Evolutionary conservation across 1,139 yeast genomes (phyloP).

Genomic region (Blastobotrys proliferans): DNA sequence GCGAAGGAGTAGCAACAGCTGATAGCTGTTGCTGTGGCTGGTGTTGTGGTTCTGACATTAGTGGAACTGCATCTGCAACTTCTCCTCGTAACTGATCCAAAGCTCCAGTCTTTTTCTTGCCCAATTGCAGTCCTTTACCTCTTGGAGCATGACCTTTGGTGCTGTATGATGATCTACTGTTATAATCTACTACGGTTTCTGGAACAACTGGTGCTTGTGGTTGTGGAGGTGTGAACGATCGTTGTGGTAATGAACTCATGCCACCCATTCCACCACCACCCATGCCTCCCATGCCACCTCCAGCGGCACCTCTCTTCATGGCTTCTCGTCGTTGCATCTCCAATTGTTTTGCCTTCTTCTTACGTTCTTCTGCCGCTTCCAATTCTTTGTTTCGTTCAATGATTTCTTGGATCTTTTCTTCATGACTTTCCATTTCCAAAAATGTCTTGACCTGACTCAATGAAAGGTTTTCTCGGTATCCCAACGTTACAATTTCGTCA

Average conservation of each 20-base stretch:
- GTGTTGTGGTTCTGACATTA: slow-evolving; percentile 14
- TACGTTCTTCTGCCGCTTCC: slow-evolving; percentile 96
- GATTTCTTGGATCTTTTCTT: slow-evolving; percentile 96
- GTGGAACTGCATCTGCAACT: slow-evolving; percentile 37
- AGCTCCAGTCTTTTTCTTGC: slow-evolving; percentile 48
- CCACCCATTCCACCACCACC: slow-evolving; percentile 12
- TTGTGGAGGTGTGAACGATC: slow-evolving; percentile 15
- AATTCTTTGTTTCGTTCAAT: slow-evolving; percentile 95
- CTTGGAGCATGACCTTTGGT: slow-evolving; percentile 35
- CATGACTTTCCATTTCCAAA: slow-evolving; percentile 97
- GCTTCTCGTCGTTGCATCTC: slow-evolving; percentile 72
- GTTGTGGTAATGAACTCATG: neutral
- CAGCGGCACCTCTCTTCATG: slow-evolving; percentile 47
- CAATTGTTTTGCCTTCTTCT: slow-evolving; percentile 91
- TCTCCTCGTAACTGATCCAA: slow-evolving; percentile 45
- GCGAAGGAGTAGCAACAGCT: slow-evolving; percentile 21
- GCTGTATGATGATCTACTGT: neutral
- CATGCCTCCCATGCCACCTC: slow-evolving; percentile 18
- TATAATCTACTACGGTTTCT: neutral
- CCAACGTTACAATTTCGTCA: slow-evolving; percentile 87
- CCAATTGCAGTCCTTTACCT: slow-evolving; percentile 79
- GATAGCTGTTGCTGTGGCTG: slow-evolving; percentile 18
- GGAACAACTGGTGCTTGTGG: slow-evolving; percentile 13
- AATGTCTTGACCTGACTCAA: slow-evolving; percentile 81
- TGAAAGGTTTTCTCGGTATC: slow-evolving; percentile 85